Conservation (phyloP, 192 early-diverging fungal species). For the Entomortierella lignicola region DNA sequence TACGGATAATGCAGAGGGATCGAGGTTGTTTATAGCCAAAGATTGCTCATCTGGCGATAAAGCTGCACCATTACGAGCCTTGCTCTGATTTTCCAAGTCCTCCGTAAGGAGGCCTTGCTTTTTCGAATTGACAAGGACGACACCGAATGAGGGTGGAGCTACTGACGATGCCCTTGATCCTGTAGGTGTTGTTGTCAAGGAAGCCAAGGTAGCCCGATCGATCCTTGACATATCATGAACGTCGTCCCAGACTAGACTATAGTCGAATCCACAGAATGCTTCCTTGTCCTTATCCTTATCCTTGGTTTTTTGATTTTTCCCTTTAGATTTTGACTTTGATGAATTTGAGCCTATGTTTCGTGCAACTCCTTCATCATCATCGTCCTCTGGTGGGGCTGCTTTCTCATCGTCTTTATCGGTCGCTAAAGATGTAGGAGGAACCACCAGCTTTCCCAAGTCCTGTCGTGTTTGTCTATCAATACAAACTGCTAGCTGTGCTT, state of each 20-base stretch:
- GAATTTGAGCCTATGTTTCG: not conserved
- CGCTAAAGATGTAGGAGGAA: not conserved
- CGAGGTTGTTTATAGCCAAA: not conserved
- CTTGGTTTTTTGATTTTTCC: slow-evolving; percentile 17
- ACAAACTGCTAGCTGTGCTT: slow-evolving; percentile 36
- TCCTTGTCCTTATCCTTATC: slow-evolving; percentile 50
- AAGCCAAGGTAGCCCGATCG: slow-evolving; percentile 13
- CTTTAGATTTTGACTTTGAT: slow-evolving; percentile 16
- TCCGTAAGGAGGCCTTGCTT: not conserved
- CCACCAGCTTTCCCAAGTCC: slow-evolving; percentile 16
- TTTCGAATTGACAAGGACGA: slow-evolving; percentile 32
- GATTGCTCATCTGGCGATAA: not conserved
- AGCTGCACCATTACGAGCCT: not conserved
- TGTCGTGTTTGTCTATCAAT: slow-evolving; percentile 37
- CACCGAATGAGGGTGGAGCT: slow-evolving; percentile 35
- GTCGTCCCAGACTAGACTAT: slow-evolving; percentile 57
- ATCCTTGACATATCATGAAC: slow-evolving; percentile 27
- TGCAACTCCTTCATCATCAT: slow-evolving; percentile 19
- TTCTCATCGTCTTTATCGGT: slow-evolving; percentile 8
- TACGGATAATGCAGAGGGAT: not conserved
- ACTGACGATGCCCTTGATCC: slow-evolving; percentile 40
- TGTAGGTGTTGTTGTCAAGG: slow-evolving; percentile 19
- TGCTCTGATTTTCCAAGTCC: not conserved
- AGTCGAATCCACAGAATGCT: slow-evolving; percentile 60
- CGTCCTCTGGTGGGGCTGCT: not conserved